Base-by-base conservation (phyloP, 2,329 filamentous ascomycete genomes). In the Pleomassaria siparia region DNA sequence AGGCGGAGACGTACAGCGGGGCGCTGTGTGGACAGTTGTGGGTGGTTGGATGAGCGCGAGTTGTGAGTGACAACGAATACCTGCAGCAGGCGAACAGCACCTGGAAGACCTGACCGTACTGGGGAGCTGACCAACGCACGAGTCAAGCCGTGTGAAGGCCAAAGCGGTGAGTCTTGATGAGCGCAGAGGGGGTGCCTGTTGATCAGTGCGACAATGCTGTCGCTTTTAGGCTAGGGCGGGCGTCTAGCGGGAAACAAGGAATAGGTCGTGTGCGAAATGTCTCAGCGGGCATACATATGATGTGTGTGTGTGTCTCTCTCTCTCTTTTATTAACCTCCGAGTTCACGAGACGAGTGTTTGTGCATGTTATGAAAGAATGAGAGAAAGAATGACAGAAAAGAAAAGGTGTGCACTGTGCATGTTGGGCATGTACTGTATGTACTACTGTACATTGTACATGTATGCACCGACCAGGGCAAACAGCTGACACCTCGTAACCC, bases 61-160 rank as follows among this genome's bases (percentile, higher is more conserved):
- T 22, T 59, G 58, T n/a, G 57, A 51, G 21, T 59, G 59, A 60
- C 59, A 66, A 54, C 59, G 51, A 60, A 49, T 57, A 60, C 53
- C 55, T 66, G 62, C 62, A 66, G 57, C 25, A 13, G n/a, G 12
- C 16, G 37, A 35, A 16, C 32, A 35, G 32, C 39, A 40, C 22
- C 24, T n/a, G n/a, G 49, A 48, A 55, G 56, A 57, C 48, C 47
- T 53, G 41, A 55, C 52, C 56, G 55, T 30, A 43, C 25, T 55
- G 42, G 46, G 48, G 15, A 20, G 37, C 46, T 56, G 61, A 53
- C 61, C 62, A 62, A 47, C 41, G 56, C 53, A 62, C 60, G 42
- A 49, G 41, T 49, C 41, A 45, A 40, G 40, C 10, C 41, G 30
- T 20, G 20, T 4, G 30, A 26, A 21, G 39, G 24, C 22, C 26